Evolutionary conservation across 2,329 filamentous ascomycete species (phyloP), one percentile per base, ranked within the genome.

Genomic region (Fusarium pseudonygamai): DNA sequence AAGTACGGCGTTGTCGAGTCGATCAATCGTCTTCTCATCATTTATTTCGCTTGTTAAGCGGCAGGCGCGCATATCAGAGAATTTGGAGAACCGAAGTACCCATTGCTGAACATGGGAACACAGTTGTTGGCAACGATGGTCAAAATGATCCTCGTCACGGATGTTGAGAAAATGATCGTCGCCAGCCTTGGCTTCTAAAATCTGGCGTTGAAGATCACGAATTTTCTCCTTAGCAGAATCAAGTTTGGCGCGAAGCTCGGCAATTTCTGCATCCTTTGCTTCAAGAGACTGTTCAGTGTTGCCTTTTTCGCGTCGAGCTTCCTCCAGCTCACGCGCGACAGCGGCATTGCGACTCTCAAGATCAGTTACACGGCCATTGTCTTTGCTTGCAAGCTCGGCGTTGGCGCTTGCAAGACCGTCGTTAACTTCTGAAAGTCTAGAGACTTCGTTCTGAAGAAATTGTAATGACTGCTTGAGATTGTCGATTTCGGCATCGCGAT

Each of bases 21-120:
- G 92, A 82, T 97, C 95, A 79, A 97, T 94, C 69, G 96, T 93
- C 86, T 97, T 97, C 79, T 98, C 95, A 79, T 97, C 94, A 65
- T 93, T 92, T 79, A 99, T 90, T 80, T 98, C 93, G 69, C 87
- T 91, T 16, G 95, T 95, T 67, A 94, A 84, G 64, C 94, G 93
- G 81, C 95, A 98, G 65, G 93, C 89, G 76, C 93, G 92, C 85
- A 95, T 94, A 83, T 98, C 96, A 55, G 95, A 98, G 83, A 97
- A 96, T 82, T 98, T 98, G 77, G 95, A 98, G 86, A 99, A 99
- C 79, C 96, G 93, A 75, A 98, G 85, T 57, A 99, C 95, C 96
- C 96, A 99, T 84, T 97, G 95, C 82, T 98, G 95, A 46, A 98
- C 94, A 80, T 98, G 95, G 76, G 96, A 93, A 83, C 95, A 99